Evolutionary conservation across 495 filamentous ascomycete genomes (phyloP).

Genomic region (Neurospora cerealis): DNA sequence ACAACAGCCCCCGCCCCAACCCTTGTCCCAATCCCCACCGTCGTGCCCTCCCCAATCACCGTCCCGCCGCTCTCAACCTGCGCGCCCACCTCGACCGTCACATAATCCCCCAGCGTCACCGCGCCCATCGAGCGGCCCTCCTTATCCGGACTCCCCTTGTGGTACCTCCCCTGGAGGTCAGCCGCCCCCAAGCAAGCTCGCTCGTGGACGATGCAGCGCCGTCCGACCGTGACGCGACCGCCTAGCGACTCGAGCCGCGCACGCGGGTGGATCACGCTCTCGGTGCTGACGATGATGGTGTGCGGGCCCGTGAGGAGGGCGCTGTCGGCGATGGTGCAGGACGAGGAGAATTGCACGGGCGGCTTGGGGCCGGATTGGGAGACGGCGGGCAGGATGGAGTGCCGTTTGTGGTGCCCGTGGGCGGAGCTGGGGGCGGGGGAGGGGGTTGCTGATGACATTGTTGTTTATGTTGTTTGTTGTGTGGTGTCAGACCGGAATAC

Average conservation of each 20-base stretch:
- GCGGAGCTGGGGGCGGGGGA: slow-evolving; percentile 7
- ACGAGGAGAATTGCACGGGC: slow-evolving; percentile 58
- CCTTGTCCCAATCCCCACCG: slow-evolving; percentile 50
- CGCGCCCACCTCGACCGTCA: slow-evolving; percentile 51
- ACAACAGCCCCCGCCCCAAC: slow-evolving; percentile 53
- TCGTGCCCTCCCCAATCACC: slow-evolving; percentile 50
- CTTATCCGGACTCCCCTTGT: not conserved
- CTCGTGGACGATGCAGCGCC: slow-evolving; percentile 68
- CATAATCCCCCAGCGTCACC: slow-evolving; percentile 46
- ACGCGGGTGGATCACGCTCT: slow-evolving; percentile 77
- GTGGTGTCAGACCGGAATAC: not conserved
- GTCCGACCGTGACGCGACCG: slow-evolving; percentile 63
- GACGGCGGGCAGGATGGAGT: slow-evolving; percentile 38
- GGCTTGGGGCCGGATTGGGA: slow-evolving; percentile 43
- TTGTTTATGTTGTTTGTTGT: not conserved
- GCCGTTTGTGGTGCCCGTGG: slow-evolving; percentile 32
- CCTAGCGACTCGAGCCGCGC: slow-evolving; percentile 55
- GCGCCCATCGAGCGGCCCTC: slow-evolving; percentile 20
- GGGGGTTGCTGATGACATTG: slow-evolving; percentile 10
- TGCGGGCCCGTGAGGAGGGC: slow-evolving; percentile 61
- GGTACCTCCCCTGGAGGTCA: slow-evolving; percentile 5
- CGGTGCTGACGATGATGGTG: slow-evolving; percentile 57
- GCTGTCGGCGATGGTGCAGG: slow-evolving; percentile 65
- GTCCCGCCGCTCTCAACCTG: slow-evolving; percentile 50
- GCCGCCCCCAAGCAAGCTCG: slow-evolving; percentile 49